phyloP scores from a whole-genome alignment of 2,329 filamentous ascomycete species.

The Aspergillus hiratsukae region DNA sequence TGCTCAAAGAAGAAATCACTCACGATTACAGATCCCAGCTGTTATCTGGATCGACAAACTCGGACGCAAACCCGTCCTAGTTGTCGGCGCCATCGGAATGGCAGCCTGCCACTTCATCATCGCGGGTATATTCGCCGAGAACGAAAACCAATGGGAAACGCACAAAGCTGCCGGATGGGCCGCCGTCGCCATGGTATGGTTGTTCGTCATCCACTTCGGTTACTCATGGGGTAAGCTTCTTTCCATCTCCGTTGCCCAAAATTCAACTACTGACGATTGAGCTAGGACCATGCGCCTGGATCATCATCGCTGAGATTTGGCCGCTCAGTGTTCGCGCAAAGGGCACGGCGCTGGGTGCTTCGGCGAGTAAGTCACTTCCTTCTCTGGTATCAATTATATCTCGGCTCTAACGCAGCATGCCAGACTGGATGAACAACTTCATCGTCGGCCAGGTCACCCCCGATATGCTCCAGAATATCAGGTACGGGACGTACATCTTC shows the following conservation, averaged over 20 bases:
- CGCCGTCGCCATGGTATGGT: constrained; percentile 54
- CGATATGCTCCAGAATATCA: constrained; percentile 60
- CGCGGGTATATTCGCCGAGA: constrained; percentile 60
- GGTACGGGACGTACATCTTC: constrained; percentile 67
- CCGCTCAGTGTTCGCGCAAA: constrained; percentile 66
- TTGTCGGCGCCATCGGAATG: constrained; percentile 60
- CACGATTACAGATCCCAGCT: constrained; percentile 21
- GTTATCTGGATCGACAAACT: constrained; percentile 30
- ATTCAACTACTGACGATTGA: background rate
- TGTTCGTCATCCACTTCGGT: constrained; percentile 68
- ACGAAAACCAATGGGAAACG: constrained; percentile 53
- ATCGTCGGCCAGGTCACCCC: constrained; percentile 67
- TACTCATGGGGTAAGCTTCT: constrained; percentile 58
- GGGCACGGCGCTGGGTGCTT: constrained; percentile 64
- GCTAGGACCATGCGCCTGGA: constrained; percentile 60
- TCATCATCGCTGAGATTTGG: constrained; percentile 71
- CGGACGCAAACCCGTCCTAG: constrained; percentile 28
- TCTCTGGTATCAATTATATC: constrained; percentile 3
- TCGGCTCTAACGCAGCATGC: background rate
- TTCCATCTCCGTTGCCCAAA: background rate
- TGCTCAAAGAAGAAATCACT: background rate
- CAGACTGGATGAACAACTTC: constrained; percentile 51
- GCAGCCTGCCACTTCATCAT: constrained; percentile 64
- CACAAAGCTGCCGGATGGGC: constrained; percentile 63
- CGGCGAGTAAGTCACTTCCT: constrained; percentile 40